These are phyloP conservation scores for Saturnispora dispora DNA, from an alignment of 805 yeast genomes.

Conservation along the genomic window DNA sequence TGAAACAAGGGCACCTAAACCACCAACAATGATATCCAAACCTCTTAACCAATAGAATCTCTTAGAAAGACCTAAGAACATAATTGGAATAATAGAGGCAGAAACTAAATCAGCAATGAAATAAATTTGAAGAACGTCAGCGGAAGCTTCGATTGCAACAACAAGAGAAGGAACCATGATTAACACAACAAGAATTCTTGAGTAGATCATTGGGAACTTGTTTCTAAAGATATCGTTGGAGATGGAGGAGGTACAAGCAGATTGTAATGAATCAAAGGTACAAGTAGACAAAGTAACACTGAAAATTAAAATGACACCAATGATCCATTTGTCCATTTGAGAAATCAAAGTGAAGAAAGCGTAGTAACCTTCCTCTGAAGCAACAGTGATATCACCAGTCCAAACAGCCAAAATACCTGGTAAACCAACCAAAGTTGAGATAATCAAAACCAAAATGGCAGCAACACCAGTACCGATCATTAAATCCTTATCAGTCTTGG, in stretches of 20 bases:
- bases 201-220: constrained; percentile 55
- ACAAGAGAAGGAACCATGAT: constrained; percentile 84
- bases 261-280: constrained; percentile 81
- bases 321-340: constrained; percentile 76
- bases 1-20: constrained; percentile 70
- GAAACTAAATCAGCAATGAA: constrained; percentile 87
- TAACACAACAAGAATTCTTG: constrained; percentile 59
- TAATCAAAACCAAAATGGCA: constrained; percentile 49
- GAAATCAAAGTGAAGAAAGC: constrained; percentile 67
- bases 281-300: constrained; percentile 71
- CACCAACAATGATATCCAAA: constrained; percentile 74
- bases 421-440: constrained; percentile 66
- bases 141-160: constrained; percentile 73
- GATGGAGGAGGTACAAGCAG: constrained; percentile 79
- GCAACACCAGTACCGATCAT: constrained; percentile 71
- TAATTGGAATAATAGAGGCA: constrained; percentile 74
- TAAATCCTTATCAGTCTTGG: constrained; percentile 66
- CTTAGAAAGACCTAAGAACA: constrained; percentile 69
- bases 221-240: constrained; percentile 88
- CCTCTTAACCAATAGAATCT: constrained; percentile 64
- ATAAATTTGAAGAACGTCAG: constrained; percentile 77
- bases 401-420: constrained; percentile 88
- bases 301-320: constrained; percentile 75
- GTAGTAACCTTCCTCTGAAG: constrained; percentile 48
- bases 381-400: constrained; percentile 58